Evolutionary conservation across 345 rosid genomes (phyloP).

Genomic region (Pugionium dolabratum): DNA sequence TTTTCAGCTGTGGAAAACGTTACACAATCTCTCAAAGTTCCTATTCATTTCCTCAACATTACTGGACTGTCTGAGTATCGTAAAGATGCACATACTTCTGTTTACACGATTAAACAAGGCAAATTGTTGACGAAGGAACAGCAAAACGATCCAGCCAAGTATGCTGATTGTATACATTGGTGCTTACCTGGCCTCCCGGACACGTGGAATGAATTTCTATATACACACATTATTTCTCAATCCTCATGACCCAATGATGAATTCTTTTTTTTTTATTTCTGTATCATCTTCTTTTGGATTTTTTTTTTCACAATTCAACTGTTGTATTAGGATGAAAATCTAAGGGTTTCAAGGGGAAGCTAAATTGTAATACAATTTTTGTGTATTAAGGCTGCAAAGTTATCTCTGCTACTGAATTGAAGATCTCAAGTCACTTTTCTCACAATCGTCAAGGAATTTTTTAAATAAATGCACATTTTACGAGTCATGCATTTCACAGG

Average conservation of each 20-base stretch:
- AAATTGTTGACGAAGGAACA: constrained; percentile 62
- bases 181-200: constrained; percentile 87
- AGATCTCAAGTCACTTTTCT: not conserved
- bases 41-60: constrained; percentile 60
- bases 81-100: constrained; percentile 88
- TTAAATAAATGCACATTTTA: constrained; percentile 13
- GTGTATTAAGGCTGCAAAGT: not conserved
- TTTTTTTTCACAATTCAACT: no score
- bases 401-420: not conserved
- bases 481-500: not conserved
- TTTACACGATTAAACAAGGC: constrained; percentile 68
- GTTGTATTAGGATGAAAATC: not conserved
- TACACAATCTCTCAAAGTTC: constrained; percentile 50
- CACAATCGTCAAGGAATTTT: not conserved
- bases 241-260: constrained; percentile 38
- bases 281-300: not conserved
- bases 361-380: constrained; percentile 10
- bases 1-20: constrained; percentile 50
- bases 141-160: constrained; percentile 58
- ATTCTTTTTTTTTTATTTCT: constrained; percentile 4
- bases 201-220: constrained; percentile 78
- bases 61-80: constrained; percentile 69
- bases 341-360: not conserved
- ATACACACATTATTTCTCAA: constrained; percentile 53
- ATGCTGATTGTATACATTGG: constrained; percentile 92